Conservation (phyloP, 768 basidiomycete genomes). For the Panellus pusillus region DNA sequence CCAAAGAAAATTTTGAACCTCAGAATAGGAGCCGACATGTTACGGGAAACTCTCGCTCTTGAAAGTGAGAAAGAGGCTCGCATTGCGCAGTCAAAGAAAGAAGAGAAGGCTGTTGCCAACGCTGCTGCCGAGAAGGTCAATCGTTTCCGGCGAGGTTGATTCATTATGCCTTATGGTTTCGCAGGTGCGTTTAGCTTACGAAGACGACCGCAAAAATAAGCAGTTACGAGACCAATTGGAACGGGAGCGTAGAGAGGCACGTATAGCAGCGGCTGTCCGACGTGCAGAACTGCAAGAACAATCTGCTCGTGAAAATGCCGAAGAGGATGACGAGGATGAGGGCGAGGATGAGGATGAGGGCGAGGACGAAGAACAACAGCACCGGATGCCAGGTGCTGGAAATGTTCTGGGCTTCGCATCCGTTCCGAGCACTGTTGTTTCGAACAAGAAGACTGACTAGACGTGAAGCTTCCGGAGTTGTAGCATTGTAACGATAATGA, state of each 20-base stretch:
- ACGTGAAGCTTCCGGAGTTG: background rate
- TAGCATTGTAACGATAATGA: background rate
- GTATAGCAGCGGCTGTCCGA: slow-evolving; percentile 30
- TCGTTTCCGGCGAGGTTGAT: background rate
- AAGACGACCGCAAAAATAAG: slow-evolving; percentile 74
- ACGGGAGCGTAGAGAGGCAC: slow-evolving; percentile 45
- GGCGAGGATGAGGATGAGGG: slow-evolving; percentile 11
- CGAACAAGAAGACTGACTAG: slow-evolving; percentile 17
- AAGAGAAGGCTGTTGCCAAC: slow-evolving; percentile 59
- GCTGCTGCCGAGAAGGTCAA: slow-evolving; percentile 57
- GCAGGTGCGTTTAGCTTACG: slow-evolving; percentile 75
- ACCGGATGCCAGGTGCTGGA: slow-evolving; percentile 30
- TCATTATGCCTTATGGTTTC: slow-evolving; percentile 1
- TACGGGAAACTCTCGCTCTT: slow-evolving; percentile 60
- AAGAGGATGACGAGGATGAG: slow-evolving; percentile 12
- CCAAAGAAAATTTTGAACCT: slow-evolving; percentile 52
- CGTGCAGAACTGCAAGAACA: slow-evolving; percentile 18
- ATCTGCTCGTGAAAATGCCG: slow-evolving; percentile 3
- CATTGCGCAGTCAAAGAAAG: slow-evolving; percentile 45
- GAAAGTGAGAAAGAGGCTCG: slow-evolving; percentile 53
- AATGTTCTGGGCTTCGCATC: slow-evolving; percentile 22
- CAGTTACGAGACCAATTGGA: slow-evolving; percentile 59
- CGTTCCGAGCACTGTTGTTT: background rate
- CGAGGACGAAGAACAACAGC: background rate
- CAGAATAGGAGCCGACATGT: slow-evolving; percentile 60